A percentile compares a stretch with the other conserved stretches of the same genome.
Conservation (phyloP, 129 eudicot genomes). For the Escallonia rubra region DNA sequence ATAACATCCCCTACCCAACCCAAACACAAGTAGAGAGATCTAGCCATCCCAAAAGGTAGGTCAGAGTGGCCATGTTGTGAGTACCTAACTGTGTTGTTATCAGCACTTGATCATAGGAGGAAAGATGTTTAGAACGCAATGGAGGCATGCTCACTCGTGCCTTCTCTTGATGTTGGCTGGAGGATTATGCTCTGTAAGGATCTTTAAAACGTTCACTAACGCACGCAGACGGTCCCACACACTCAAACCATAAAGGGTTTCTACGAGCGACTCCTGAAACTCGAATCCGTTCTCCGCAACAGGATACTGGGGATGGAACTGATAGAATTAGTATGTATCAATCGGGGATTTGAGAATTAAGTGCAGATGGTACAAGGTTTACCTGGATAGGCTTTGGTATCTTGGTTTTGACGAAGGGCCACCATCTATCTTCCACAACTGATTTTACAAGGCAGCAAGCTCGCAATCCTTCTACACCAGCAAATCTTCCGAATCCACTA, state of each 20-base stretch:
- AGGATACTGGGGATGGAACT: conserved; percentile 58
- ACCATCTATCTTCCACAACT: conserved; percentile 91
- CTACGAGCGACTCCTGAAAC: conserved; percentile 83
- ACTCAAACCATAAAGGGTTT: conserved; percentile 72
- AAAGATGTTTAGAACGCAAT: not conserved
- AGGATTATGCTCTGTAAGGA: conserved; percentile 56
- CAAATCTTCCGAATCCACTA: conserved; percentile 99
- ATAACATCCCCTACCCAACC: too few relatives aligned
- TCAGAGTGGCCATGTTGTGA: too few relatives aligned
- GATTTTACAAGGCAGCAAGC: conserved; percentile 95
- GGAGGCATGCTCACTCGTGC: conserved; percentile 23
- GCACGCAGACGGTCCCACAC: conserved; percentile 91
- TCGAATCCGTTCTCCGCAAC: conserved; percentile 78
- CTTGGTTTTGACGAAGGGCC: conserved; percentile 91
- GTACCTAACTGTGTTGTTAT: too few relatives aligned
- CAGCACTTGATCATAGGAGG: too few relatives aligned
- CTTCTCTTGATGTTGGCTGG: conserved; percentile 35
- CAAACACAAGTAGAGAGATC: too few relatives aligned
- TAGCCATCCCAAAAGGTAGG: too few relatives aligned
- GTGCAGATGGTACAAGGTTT: not conserved
- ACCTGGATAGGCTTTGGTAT: conserved; percentile 99
- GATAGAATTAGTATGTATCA: not conserved
- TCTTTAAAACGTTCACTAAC: conserved; percentile 67
- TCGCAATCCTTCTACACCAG: conserved; percentile 93
- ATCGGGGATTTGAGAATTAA: not conserved